Conservation (phyloP, 176 grass and related monocot species). For the Eragrostis curvula region DNA sequence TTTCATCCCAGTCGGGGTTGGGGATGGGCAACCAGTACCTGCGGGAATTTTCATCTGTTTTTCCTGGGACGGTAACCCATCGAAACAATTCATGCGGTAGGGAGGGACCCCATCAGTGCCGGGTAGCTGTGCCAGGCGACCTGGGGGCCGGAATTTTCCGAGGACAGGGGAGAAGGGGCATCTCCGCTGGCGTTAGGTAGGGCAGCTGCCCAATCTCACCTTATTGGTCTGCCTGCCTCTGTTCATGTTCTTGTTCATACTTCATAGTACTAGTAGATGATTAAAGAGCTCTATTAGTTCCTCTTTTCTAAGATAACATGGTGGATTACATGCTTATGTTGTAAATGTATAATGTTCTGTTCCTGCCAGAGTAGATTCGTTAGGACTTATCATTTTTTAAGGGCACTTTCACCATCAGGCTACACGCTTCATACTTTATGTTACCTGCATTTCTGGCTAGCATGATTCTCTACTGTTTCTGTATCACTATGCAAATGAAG, state of each 20-base stretch:
- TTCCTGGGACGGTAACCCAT: background rate
- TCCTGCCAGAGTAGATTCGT: background rate
- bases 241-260: slow-evolving; percentile 27
- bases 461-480: background rate
- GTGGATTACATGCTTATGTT: slow-evolving; percentile 19
- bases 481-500: slow-evolving; percentile 25
- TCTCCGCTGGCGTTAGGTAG: no score
- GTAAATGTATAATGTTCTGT: slow-evolving; percentile 1
- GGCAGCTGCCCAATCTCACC: no score
- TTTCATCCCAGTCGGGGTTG: background rate
- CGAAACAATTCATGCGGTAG: background rate
- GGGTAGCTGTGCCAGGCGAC: background rate
- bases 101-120: background rate
- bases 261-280: no score
- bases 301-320: background rate
- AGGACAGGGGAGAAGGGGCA: background rate
- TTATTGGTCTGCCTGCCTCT: background rate
- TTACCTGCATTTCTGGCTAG: slow-evolving; percentile 1
- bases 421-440: slow-evolving; percentile 22
- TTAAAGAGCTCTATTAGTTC: background rate
- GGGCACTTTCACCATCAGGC: slow-evolving; percentile 4
- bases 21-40: background rate
- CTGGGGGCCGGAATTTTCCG: background rate
- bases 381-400: slow-evolving; percentile 23
- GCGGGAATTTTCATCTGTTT: background rate